A percentile compares a stretch with the other conserved stretches of the same genome.
phyloP scores from a whole-genome alignment of 495 filamentous ascomycete genomes.

The Penicillium steckii region DNA sequence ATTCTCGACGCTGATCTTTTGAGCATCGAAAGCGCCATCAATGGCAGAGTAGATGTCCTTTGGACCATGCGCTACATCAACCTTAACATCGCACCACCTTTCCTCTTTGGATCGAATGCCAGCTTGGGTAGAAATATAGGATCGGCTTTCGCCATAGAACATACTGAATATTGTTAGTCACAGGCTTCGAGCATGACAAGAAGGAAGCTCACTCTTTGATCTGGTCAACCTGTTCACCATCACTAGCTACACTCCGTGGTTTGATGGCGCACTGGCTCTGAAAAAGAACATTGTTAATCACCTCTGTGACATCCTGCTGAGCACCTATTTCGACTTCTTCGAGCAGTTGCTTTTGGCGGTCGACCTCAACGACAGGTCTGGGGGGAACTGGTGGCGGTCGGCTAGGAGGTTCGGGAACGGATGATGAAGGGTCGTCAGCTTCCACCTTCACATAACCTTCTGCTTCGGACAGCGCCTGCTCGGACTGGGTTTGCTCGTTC shows the following conservation, averaged over 20 bases:
- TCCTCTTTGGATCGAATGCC: conserved; percentile 52
- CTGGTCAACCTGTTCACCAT: conserved; percentile 75
- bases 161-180: conserved; percentile 39
- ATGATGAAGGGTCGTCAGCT: neutral
- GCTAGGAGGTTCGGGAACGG: conserved; percentile 18
- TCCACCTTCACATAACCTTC: conserved; percentile 2
- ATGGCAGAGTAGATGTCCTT: conserved; percentile 80
- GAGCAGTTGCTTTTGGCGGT: conserved; percentile 37
- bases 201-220: conserved; percentile 59
- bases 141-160: conserved; percentile 59
- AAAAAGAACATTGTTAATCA: conserved; percentile 87
- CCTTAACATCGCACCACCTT: conserved; percentile 60
- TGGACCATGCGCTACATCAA: conserved; percentile 59
- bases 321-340: conserved; percentile 62
- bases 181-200: neutral
- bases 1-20: conserved; percentile 65
- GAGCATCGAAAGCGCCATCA: conserved; percentile 77
- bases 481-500: neutral
- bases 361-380: conserved; percentile 35
- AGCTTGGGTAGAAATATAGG: conserved; percentile 47
- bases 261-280: conserved; percentile 86
- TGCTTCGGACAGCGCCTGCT: neutral
- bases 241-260: conserved; percentile 54
- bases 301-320: conserved; percentile 92
- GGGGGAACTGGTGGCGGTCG: conserved; percentile 49